Base-by-base conservation (phyloP, 2,329 filamentous ascomycete species). In the Dissoconium aciculare region DNA sequence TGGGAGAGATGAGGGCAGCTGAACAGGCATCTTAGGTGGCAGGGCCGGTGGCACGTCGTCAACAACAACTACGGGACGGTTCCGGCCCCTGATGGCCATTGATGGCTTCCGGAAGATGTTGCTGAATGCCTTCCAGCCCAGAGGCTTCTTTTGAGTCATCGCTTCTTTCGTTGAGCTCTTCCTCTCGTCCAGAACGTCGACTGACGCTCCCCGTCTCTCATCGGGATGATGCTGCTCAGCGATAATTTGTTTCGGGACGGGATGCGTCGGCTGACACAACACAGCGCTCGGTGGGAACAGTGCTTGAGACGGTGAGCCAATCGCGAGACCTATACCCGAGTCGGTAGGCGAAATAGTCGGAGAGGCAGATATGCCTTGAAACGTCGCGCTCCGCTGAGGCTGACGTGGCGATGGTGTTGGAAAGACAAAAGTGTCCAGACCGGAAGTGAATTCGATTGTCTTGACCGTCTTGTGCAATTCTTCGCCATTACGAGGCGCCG, bases 381-480 rank as follows among this genome's bases (percentile, higher is more conserved):
- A 39, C 17, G 44, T 40, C 10, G 41, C 40, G 31, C 37, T 43
- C 17, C 31, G 36, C 5, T 39, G 41, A 9, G 38, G 36, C 28
- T 40, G 31, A 27, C 37, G 37, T 16, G 44, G 45, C 16, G 44
- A 46, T 15, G 47, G 44, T 15, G 44, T 46, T 11, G 49, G 47
- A 25, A 49, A 51, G 28, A 33, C 36, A 34, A 46, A 51, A 8
- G 34, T 45, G 15, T 47, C 42, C 9, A 38, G 40, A 15, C 43
- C 44, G 9, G 39, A 34, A 12, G 23, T 32, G 26, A 44, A 43
- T 14, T 45, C 46, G 5, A 47, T 43, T 5, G 35, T 42, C 14
- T 26, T 24, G 17, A 32, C 41, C 11, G 31, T 28, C 21, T 33
- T 31, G 15, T 39, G 28, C n/a, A 42, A 30, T 17, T 43, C 42